Evolutionary conservation across 441 rosid genomes (phyloP).

Genomic region (Syzygium malaccense): DNA sequence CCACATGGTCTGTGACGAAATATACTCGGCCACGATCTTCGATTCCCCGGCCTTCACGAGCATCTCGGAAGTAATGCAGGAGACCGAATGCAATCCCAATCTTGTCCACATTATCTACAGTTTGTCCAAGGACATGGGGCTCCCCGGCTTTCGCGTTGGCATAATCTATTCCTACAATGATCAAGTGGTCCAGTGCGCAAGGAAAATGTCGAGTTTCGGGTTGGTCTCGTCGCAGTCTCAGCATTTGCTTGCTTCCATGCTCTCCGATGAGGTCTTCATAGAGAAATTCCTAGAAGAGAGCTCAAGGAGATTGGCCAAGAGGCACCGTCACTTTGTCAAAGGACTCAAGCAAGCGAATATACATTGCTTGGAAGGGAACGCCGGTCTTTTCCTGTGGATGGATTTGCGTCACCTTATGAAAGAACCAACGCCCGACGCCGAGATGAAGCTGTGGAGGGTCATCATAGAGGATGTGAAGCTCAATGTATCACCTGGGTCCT

Average conservation of each 20-base stretch:
- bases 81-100: conserved; percentile 29
- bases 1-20: conserved; percentile 59
- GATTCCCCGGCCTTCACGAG: conserved; percentile 33
- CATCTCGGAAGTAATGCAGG: conserved; percentile 39
- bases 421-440: conserved; percentile 22
- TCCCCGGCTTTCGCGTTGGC: conserved; percentile 53
- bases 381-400: conserved; percentile 50
- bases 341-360: conserved; percentile 32
- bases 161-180: conserved; percentile 49
- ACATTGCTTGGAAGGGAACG: conserved; percentile 38
- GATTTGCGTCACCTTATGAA: conserved; percentile 33
- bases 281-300: conserved; percentile 29
- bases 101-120: conserved; percentile 49
- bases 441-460: conserved; percentile 32
- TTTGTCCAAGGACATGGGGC: conserved; percentile 57
- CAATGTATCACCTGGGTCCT: conserved; percentile 55
- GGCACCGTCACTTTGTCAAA: conserved; percentile 24
- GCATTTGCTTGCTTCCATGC: conserved; percentile 36
- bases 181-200: conserved; percentile 28
- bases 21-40: conserved; percentile 49
- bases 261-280: conserved; percentile 35
- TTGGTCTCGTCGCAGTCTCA: conserved; percentile 54
- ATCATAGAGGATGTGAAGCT: conserved; percentile 44
- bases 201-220: conserved; percentile 60
- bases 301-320: conserved; percentile 30